These are phyloP conservation scores for Leptoxyphium fumago DNA, from an alignment of 2,329 filamentous ascomycete species.

Conservation along the genomic window DNA sequence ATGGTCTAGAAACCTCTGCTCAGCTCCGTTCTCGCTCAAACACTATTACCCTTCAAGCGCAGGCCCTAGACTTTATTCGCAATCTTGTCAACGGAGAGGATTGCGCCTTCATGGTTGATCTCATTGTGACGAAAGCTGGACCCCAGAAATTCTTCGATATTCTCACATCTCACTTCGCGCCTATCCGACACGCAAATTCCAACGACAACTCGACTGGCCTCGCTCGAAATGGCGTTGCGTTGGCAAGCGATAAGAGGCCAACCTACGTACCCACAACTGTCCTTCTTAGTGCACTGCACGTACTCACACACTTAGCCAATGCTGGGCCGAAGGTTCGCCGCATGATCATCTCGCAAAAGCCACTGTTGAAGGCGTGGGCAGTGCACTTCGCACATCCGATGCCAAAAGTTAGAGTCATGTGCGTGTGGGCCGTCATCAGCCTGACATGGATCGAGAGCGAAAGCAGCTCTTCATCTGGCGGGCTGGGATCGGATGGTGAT, in stretches of 20 bases:
- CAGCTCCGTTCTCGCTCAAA: slow-evolving; percentile 1
- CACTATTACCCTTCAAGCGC: slow-evolving; percentile 65
- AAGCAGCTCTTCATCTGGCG: slow-evolving; percentile 21
- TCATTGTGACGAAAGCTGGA: slow-evolving; percentile 61
- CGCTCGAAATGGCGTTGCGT: slow-evolving; percentile 19
- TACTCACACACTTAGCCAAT: slow-evolving; percentile 79
- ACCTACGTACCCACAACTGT: slow-evolving; percentile 42
- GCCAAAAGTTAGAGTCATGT: slow-evolving; percentile 57
- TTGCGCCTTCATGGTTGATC: slow-evolving; percentile 62
- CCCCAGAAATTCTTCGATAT: slow-evolving; percentile 68
- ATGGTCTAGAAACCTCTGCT: background rate
- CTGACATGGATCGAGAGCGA: slow-evolving; percentile 70
- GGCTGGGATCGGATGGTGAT: background rate
- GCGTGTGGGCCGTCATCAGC: slow-evolving; percentile 76
- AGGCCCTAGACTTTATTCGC: slow-evolving; percentile 75
- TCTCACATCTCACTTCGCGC: slow-evolving; percentile 59
- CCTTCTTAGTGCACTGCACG: slow-evolving; percentile 61
- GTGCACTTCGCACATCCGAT: slow-evolving; percentile 60
- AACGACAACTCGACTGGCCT: slow-evolving; percentile 11
- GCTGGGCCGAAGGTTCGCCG: slow-evolving; percentile 65
- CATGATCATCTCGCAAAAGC: slow-evolving; percentile 59
- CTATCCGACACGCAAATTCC: slow-evolving; percentile 15
- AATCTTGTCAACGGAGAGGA: slow-evolving; percentile 64
- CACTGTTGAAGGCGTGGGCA: slow-evolving; percentile 57
- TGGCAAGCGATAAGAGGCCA: slow-evolving; percentile 22